These are phyloP conservation scores for Paramecium octaurelia DNA, from an alignment of 73 alveolate genomes.

Conservation along the genomic window DNA sequence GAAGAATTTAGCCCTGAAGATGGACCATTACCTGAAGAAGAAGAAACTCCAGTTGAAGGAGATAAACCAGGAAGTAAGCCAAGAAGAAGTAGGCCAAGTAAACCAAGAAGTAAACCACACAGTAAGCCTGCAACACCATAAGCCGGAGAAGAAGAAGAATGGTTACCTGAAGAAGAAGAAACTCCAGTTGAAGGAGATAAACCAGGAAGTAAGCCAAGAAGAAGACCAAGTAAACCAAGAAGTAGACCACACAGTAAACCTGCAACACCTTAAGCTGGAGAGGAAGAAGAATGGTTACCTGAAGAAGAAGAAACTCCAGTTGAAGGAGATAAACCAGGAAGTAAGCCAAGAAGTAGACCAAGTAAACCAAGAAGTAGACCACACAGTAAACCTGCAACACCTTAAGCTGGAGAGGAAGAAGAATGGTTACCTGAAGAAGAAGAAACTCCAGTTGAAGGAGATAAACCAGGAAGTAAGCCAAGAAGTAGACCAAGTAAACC, in stretches of 20 bases:
- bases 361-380: background rate
- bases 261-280: background rate
- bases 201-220: background rate
- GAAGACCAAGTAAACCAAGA: background rate
- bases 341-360: background rate
- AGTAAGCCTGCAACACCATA: background rate
- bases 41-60: background rate
- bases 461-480: no score
- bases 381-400: background rate
- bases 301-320: background rate
- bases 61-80: background rate
- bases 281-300: background rate
- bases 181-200: background rate
- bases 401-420: background rate
- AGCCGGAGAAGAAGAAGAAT: background rate
- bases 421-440: background rate
- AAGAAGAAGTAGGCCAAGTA: background rate
- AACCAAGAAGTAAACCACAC: background rate
- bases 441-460: background rate
- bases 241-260: background rate
- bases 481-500: background rate
- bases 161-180: background rate
- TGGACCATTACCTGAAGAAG: background rate
- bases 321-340: background rate
- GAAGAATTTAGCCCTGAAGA: background rate